Evolutionary conservation across 306 rosid species (phyloP).

Genomic region (Hippophae rhamnoides): DNA sequence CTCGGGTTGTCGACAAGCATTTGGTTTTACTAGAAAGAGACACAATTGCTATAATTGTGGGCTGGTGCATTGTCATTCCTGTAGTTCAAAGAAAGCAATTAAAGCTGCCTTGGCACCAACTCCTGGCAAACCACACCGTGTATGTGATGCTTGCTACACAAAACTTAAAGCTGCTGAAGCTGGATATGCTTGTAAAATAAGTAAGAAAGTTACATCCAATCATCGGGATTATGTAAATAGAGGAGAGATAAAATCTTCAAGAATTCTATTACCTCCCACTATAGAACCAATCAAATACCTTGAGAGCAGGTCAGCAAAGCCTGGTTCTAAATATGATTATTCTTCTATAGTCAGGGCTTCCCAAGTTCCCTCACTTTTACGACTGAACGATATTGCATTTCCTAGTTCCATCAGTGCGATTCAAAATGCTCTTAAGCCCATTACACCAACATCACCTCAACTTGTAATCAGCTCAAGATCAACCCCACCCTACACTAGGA

Average conservation of each 20-base stretch:
- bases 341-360: slow-evolving; percentile 47
- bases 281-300: slow-evolving; percentile 51
- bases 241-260: slow-evolving; percentile 53
- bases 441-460: slow-evolving; percentile 23
- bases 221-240: slow-evolving; percentile 38
- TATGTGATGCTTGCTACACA: slow-evolving; percentile 72
- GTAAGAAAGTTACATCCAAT: slow-evolving; percentile 33
- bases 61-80: slow-evolving; percentile 80
- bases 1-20: slow-evolving; percentile 84
- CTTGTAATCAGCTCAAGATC: slow-evolving; percentile 35
- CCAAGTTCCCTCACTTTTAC: slow-evolving; percentile 50
- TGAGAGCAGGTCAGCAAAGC: slow-evolving; percentile 40
- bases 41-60: slow-evolving; percentile 95
- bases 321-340: slow-evolving; percentile 31
- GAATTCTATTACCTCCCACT: slow-evolving; percentile 49
- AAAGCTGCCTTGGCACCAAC: slow-evolving; percentile 90
- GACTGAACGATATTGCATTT: slow-evolving; percentile 64
- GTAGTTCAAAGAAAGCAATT: slow-evolving; percentile 82
- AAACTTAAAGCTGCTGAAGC: slow-evolving; percentile 66
- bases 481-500: slow-evolving; percentile 52
- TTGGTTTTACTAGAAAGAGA: slow-evolving; percentile 90
- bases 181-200: slow-evolving; percentile 14
- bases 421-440: slow-evolving; percentile 46
- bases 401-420: slow-evolving; percentile 53
- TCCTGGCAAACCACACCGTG: slow-evolving; percentile 95